phyloP scores from a whole-genome alignment of 2,329 filamentous ascomycete genomes.

The Aspergillus costaricaensis region DNA sequence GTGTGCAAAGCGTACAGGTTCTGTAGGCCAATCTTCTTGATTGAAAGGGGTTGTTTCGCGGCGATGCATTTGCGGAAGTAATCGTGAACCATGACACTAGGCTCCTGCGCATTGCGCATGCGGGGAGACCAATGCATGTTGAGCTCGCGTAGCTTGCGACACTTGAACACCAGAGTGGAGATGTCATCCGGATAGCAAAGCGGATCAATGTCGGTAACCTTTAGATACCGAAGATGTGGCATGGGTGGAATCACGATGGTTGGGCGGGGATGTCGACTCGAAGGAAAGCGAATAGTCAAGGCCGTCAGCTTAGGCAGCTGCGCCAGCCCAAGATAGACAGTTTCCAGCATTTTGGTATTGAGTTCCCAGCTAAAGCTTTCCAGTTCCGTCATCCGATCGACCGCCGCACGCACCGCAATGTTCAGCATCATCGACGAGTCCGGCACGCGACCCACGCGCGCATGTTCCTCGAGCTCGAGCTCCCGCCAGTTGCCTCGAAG shows the following conservation, averaged over 20 bases:
- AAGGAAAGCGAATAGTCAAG: conserved; percentile 59
- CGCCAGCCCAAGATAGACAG: conserved; percentile 59
- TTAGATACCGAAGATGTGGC: conserved; percentile 55
- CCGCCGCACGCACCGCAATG: conserved; percentile 59
- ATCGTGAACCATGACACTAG: conserved; percentile 55
- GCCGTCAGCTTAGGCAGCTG: conserved; percentile 52
- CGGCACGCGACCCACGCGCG: conserved; percentile 59
- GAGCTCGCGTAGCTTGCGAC: conserved; percentile 56
- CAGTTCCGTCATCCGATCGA: conserved; percentile 61
- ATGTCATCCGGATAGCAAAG: conserved; percentile 66
- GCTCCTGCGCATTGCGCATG: conserved; percentile 61
- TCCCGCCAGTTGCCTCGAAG: conserved; percentile 61
- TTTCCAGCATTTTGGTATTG: conserved; percentile 61
- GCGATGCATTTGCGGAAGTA: conserved; percentile 59
- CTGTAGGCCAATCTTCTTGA: conserved; percentile 57
- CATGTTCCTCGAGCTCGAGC: conserved; percentile 59
- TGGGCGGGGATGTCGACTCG: conserved; percentile 58
- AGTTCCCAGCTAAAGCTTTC: conserved; percentile 62
- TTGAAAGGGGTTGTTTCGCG: conserved; percentile 47
- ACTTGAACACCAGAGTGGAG: conserved; percentile 56
- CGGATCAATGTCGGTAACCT: conserved; percentile 62
- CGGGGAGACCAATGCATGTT: conserved; percentile 63
- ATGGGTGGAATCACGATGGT: conserved; percentile 59
- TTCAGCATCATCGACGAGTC: conserved; percentile 66
- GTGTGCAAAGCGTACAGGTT: conserved; percentile 60